phyloP scores from a whole-genome alignment of 345 rosid genomes.

The Conringia planisiliqua region DNA sequence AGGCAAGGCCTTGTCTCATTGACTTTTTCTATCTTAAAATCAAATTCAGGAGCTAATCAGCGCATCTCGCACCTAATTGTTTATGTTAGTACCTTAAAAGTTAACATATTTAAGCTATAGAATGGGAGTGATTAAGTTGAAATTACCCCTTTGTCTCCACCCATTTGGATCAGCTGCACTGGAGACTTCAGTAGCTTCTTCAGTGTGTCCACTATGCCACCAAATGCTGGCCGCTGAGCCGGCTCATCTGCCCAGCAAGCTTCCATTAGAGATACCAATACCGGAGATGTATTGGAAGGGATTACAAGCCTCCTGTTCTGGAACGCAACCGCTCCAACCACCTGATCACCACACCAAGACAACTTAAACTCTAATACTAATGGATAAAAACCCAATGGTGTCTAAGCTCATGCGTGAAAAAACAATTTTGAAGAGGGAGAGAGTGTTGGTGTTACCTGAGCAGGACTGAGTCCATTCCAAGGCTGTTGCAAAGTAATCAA shows the following conservation, averaged over 20 bases:
- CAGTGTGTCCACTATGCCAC: slow-evolving; percentile 56
- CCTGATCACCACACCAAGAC: slow-evolving; percentile 42
- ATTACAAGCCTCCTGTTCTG: slow-evolving; percentile 83
- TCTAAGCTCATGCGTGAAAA: background rate
- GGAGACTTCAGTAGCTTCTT: slow-evolving; percentile 89
- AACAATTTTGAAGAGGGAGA: background rate
- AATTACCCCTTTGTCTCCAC: slow-evolving; percentile 32
- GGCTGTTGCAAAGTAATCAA: slow-evolving; percentile 88
- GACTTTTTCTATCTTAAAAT: slow-evolving; percentile 14
- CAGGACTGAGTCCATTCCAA: slow-evolving; percentile 90
- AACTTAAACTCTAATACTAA: background rate
- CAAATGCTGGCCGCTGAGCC: slow-evolving; percentile 68
- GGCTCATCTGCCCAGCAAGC: slow-evolving; percentile 95
- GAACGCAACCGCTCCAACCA: slow-evolving; percentile 99
- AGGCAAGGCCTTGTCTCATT: slow-evolving; percentile 20
- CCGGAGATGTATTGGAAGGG: slow-evolving; percentile 71
- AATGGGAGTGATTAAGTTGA: background rate
- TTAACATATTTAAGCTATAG: background rate
- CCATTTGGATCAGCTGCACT: slow-evolving; percentile 59
- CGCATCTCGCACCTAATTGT: slow-evolving; percentile 19
- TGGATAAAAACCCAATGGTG: background rate
- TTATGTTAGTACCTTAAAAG: background rate
- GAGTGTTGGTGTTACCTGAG: slow-evolving; percentile 59
- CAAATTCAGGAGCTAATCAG: slow-evolving; percentile 23
- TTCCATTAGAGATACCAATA: slow-evolving; percentile 84